Conservation (phyloP, 2,329 filamentous ascomycete genomes). For the Aureobasidium sp. region DNA sequence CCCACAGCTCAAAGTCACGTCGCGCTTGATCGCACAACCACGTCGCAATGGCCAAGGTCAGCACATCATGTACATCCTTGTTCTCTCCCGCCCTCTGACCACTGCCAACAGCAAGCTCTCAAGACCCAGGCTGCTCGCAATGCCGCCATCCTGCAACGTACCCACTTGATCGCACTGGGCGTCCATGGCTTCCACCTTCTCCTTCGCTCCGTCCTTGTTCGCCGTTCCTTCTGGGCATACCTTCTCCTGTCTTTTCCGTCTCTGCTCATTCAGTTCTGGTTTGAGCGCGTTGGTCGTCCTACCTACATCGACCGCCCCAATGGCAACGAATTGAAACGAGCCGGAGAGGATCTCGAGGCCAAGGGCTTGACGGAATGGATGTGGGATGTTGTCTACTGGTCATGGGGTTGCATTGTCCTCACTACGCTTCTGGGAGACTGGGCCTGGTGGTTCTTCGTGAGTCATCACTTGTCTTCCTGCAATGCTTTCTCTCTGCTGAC, state of each 20-base stretch:
- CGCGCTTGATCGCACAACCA: background rate
- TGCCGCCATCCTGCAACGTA: slow-evolving; percentile 65
- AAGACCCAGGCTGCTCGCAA: slow-evolving; percentile 71
- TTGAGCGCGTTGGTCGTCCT: slow-evolving; percentile 79
- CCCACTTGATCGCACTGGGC: slow-evolving; percentile 67
- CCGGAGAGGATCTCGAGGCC: slow-evolving; percentile 83
- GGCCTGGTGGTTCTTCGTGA: slow-evolving; percentile 59
- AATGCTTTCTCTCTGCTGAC: background rate
- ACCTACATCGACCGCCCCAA: slow-evolving; percentile 52
- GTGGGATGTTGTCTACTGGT: slow-evolving; percentile 96
- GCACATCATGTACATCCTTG: background rate
- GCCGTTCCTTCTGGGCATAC: slow-evolving; percentile 55
- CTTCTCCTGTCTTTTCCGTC: slow-evolving; percentile 65
- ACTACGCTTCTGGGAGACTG: slow-evolving; percentile 75
- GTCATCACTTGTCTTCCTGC: slow-evolving; percentile 10
- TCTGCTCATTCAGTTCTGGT: slow-evolving; percentile 72
- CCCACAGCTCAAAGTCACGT: background rate
- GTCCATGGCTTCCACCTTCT: slow-evolving; percentile 71
- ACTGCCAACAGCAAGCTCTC: slow-evolving; percentile 40
- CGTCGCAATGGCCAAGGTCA: slow-evolving; percentile 7
- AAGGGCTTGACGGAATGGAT: slow-evolving; percentile 92
- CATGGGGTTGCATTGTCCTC: slow-evolving; percentile 68
- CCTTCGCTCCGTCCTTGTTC: slow-evolving; percentile 53
- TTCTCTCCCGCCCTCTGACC: background rate
- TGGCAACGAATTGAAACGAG: slow-evolving; percentile 60